A percentile compares a stretch with the other conserved stretches of the same genome.
phyloP scores from a whole-genome alignment of 2,329 filamentous ascomycete species.

The Alternaria sp. region DNA sequence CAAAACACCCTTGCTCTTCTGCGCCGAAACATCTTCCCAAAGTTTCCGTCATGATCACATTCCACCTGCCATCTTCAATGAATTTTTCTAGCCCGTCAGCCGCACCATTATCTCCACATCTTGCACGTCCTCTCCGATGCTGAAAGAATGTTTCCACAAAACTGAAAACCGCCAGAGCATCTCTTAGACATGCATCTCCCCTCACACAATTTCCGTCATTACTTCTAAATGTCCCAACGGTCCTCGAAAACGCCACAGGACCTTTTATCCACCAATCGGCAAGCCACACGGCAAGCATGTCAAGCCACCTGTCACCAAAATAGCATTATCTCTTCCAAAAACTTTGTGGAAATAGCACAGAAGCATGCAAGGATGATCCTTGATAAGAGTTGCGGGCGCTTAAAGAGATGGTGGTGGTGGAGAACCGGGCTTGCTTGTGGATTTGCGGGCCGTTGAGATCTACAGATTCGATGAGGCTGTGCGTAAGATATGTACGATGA shows the following conservation, averaged over 20 bases:
- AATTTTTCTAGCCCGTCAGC: not conserved
- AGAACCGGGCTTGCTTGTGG: slow-evolving; percentile 5
- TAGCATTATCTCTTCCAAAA: not conserved
- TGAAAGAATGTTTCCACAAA: not conserved
- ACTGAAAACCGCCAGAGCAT: not conserved
- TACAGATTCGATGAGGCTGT: slow-evolving; percentile 1
- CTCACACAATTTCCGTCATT: not conserved
- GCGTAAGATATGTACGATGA: not conserved
- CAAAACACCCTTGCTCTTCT: not conserved
- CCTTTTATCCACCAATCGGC: slow-evolving; percentile 20
- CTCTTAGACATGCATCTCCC: not conserved
- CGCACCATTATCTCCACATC: not conserved
- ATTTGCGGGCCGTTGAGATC: slow-evolving; percentile 7
- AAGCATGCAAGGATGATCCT: slow-evolving; percentile 7
- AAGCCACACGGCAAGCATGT: not conserved
- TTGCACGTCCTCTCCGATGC: not conserved
- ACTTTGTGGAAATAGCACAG: slow-evolving; percentile 5
- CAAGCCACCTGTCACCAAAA: slow-evolving; percentile 2
- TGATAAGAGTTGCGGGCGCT: not conserved
- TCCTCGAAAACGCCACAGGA: slow-evolving; percentile 3
- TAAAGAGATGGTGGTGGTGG: slow-evolving; percentile 6
- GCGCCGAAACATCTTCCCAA: not conserved
- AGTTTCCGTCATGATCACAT: not conserved
- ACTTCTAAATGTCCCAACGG: not conserved
- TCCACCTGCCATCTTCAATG: not conserved